Evolutionary conservation across 2,329 filamentous ascomycete species (phyloP), one percentile per base, ranked within the genome.

Genomic region (Stylonectria norvegica): DNA sequence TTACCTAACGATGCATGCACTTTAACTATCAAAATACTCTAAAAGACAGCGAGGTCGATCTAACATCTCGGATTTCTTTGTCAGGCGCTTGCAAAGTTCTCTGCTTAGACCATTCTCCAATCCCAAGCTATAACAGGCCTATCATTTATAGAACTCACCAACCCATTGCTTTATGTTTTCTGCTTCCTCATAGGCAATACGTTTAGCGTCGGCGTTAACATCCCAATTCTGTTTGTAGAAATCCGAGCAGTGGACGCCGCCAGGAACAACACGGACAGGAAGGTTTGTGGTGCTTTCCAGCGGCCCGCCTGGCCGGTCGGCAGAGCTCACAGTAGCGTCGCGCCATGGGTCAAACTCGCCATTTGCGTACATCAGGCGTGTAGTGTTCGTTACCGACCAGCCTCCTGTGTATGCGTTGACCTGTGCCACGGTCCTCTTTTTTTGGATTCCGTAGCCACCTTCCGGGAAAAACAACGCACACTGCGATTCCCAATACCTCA

Each of bases 271-370:
- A 38, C 71, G 65, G 9, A 80, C 64, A 1, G 79, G 78, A 1
- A 68, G 66, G 18, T 71, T 53, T 1, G 57, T 18, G 0, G 70
- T 76, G 9, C 70, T 69, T 39, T 59, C 11, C 12, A 81, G 57
- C 1, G 77, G 75, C 0, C 79, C 79, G 5, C 69, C 73, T 0
- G 77, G 75, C 15, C 78, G 66, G 54, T 71, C 70, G 18, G 69
- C 64, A 14, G 74, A 75, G 1, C 70, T 72, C 1, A 82, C 70
- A 4, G 70, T 70, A 0, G 72, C 68, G 4, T 75, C 69, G 22
- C 71, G 66, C 79, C 79, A 83, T 5, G 79, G 79, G 55, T 83
- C 79, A 40, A 66, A 75, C 57, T 78, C 67, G 30, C 73, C 79
- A 49, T 82, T 81, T 5, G 71, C 68, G 66, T 72, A 81, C 18